These are phyloP conservation scores for Lumnitzera racemosa DNA, from an alignment of 345 rosid species.

Conservation along the genomic window DNA sequence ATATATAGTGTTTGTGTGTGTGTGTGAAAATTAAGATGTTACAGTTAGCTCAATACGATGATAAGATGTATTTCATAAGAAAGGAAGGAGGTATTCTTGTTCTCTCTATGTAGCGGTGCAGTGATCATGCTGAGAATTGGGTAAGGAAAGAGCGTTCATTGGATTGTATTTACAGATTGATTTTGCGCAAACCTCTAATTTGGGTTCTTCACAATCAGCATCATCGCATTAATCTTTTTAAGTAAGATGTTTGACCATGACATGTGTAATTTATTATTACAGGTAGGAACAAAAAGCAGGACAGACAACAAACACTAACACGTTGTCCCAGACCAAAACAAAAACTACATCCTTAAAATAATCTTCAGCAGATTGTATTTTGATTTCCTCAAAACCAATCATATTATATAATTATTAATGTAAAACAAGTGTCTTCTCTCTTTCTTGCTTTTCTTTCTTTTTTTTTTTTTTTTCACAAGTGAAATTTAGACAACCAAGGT, in stretches of 20 bases:
- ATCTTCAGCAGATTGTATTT: not conserved
- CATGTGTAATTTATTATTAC: not conserved
- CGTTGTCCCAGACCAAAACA: not conserved
- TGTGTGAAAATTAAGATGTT: too few relatives aligned
- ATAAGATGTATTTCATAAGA: too few relatives aligned
- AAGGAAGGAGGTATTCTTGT: too few relatives aligned
- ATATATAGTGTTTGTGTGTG: too few relatives aligned
- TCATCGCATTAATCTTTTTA: not conserved
- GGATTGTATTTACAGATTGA: too few relatives aligned
- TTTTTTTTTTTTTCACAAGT: not conserved
- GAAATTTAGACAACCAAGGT: not conserved
- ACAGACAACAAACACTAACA: not conserved
- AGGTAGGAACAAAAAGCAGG: not conserved
- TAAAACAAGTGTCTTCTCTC: not conserved
- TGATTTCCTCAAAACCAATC: not conserved
- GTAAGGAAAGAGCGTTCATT: too few relatives aligned
- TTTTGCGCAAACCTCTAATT: too few relatives aligned
- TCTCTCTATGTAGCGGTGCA: too few relatives aligned
- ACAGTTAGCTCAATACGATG: too few relatives aligned
- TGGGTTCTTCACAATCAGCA: slow-evolving; percentile 1
- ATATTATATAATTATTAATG: slow-evolving; percentile 12
- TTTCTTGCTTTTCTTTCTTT: too few relatives aligned
- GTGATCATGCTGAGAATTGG: too few relatives aligned
- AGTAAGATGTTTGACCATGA: slow-evolving; percentile 15
- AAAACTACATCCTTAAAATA: not conserved